Percentiles rank a stretch among this genome's conserved stretches.
Evolutionary conservation across 306 rosid species (phyloP).

Genomic region (Sicyos baderoa): DNA sequence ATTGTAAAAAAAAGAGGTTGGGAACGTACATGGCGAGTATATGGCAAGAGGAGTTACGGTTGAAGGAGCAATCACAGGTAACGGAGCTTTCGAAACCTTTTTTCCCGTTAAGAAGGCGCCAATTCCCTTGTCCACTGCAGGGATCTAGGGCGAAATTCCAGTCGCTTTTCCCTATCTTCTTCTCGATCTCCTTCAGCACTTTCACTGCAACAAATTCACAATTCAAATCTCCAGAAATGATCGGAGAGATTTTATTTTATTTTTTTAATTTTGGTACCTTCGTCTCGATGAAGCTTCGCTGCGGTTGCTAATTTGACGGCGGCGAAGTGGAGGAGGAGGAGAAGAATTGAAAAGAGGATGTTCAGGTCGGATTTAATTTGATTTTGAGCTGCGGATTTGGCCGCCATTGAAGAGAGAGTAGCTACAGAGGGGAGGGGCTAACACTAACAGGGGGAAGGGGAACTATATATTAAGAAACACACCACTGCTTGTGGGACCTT

Average conservation of each 20-base stretch:
- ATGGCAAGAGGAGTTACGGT: constrained; percentile 56
- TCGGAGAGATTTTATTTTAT: neutral
- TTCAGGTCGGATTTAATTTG: neutral
- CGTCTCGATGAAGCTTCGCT: constrained; percentile 18
- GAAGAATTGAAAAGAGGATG: constrained; percentile 26
- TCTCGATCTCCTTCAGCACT: constrained; percentile 60
- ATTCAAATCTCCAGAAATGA: neutral
- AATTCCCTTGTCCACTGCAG: constrained; percentile 59
- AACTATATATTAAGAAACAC: neutral
- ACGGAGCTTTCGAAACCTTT: constrained; percentile 53
- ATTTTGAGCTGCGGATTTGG: neutral
- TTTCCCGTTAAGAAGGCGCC: constrained; percentile 36
- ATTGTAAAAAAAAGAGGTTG: no score
- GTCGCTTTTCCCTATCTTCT: constrained; percentile 66
- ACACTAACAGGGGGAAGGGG: neutral
- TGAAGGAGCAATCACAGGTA: constrained; percentile 58
- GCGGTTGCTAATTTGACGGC: constrained; percentile 34
- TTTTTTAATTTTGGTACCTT: neutral
- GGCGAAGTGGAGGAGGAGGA: constrained; percentile 23
- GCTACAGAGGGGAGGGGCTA: neutral
- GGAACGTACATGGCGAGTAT: constrained; percentile 54
- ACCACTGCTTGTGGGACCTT: constrained; percentile 3
- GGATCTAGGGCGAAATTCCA: constrained; percentile 79
- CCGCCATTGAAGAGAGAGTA: constrained; percentile 9
- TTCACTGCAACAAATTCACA: constrained; percentile 40